Percentiles rank a stretch among this genome's conserved stretches.
phyloP scores from a whole-genome alignment of 257 asterid genomes.

The Leptodermis oblonga region DNA sequence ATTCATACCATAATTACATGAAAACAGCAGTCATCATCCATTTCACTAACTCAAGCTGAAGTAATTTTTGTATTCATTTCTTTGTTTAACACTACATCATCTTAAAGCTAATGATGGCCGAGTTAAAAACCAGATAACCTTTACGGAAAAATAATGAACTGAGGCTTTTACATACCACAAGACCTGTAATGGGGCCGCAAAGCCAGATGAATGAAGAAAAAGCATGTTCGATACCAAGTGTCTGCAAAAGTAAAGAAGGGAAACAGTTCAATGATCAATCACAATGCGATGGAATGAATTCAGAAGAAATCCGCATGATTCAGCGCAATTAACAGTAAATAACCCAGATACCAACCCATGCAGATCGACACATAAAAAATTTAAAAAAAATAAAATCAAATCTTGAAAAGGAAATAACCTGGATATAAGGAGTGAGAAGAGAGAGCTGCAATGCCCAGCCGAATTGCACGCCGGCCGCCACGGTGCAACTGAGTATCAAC shows the following conservation, averaged over 20 bases:
- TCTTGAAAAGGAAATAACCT: constrained; percentile 36
- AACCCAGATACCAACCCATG: neutral
- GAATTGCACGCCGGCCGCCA: constrained; percentile 98
- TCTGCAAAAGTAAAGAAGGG: constrained; percentile 54
- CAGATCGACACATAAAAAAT: too few species aligned
- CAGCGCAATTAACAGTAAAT: neutral
- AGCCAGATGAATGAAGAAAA: constrained; percentile 99
- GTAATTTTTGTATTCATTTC: neutral
- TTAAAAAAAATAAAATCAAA: too few species aligned
- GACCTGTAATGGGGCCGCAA: constrained; percentile 99
- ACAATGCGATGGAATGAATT: constrained; percentile 13
- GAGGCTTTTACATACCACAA: constrained; percentile 59
- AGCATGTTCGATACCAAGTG: constrained; percentile 94
- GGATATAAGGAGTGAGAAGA: constrained; percentile 95
- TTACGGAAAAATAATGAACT: constrained; percentile 4
- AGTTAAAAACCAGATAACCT: neutral
- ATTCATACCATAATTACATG: neutral
- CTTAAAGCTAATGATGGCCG: neutral
- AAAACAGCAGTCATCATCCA: neutral
- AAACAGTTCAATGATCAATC: constrained; percentile 24
- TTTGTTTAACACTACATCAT: neutral
- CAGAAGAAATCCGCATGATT: neutral
- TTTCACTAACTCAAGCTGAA: neutral
- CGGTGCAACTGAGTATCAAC: constrained; percentile 81
- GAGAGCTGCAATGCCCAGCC: constrained; percentile 99